phyloP scores from a whole-genome alignment of 306 rosid genomes.

The Ormosia emarginata region DNA sequence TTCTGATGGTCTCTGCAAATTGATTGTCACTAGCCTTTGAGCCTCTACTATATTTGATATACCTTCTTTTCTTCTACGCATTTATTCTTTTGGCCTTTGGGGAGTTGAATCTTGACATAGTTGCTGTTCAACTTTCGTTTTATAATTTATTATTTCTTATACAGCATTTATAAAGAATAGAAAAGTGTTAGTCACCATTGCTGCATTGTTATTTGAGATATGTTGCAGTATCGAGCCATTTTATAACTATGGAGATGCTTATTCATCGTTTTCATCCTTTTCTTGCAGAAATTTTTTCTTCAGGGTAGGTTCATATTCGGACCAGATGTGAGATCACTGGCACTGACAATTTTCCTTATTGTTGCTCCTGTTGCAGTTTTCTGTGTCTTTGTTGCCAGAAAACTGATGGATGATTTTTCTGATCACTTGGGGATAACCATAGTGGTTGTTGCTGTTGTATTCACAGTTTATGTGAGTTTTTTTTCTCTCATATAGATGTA shows the following conservation, averaged over 20 bases:
- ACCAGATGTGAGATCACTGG: constrained; percentile 97
- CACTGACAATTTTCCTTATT: constrained; percentile 74
- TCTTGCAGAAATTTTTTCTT: constrained; percentile 84
- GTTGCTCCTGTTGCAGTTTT: constrained; percentile 81
- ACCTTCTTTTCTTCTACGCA: neutral
- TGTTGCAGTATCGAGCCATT: neutral
- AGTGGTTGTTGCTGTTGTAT: constrained; percentile 60
- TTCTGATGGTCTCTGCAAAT: neutral
- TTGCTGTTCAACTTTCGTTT: neutral
- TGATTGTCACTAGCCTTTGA: neutral
- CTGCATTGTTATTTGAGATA: neutral
- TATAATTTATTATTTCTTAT: neutral
- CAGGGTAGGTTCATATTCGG: constrained; percentile 95
- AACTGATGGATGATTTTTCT: constrained; percentile 69
- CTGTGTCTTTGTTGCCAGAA: constrained; percentile 88
- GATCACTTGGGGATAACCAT: constrained; percentile 68
- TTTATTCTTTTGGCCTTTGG: neutral
- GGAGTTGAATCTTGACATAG: neutral
- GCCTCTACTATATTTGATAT: neutral
- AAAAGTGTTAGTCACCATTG: neutral
- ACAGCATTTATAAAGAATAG: neutral
- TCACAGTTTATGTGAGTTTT: constrained; percentile 73
- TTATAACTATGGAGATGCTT: constrained; percentile 7
- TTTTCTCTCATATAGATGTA: neutral
- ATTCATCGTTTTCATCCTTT: constrained; percentile 10